phyloP scores from a whole-genome alignment of 2,329 filamentous ascomycete genomes.

The Phialocephala sp. region DNA sequence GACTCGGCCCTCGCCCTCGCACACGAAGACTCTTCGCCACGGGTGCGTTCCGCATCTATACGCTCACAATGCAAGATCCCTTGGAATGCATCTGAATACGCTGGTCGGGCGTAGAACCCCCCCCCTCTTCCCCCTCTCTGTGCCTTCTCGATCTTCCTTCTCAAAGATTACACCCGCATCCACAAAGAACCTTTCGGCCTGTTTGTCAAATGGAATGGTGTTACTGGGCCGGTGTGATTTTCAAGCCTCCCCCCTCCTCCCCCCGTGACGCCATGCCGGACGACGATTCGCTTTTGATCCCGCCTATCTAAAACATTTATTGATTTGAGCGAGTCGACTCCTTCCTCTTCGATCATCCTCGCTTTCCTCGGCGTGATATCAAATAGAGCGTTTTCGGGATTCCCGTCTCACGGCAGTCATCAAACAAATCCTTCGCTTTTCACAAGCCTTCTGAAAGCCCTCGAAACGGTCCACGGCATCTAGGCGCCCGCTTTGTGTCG shows the following conservation, averaged over 20 bases:
- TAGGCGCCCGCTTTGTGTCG: constrained; percentile 15
- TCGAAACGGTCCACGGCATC: constrained; percentile 18
- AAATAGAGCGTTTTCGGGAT: constrained; percentile 10
- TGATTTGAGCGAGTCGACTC: constrained; percentile 4
- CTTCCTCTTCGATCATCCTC: neutral
- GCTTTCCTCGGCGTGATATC: neutral
- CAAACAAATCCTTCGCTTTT: constrained; percentile 25
- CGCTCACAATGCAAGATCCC: constrained; percentile 10
- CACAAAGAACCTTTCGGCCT: constrained; percentile 13
- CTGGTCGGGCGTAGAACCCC: constrained; percentile 8
- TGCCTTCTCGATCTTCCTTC: constrained; percentile 8
- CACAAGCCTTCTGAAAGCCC: neutral
- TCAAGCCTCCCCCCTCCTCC: no score
- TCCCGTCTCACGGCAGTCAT: constrained; percentile 32
- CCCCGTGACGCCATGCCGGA: constrained; percentile 14
- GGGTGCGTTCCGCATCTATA: constrained; percentile 4
- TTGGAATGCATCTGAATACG: constrained; percentile 13
- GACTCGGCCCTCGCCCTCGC: neutral
- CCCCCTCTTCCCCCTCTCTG: neutral
- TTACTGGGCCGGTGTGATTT: constrained; percentile 13
- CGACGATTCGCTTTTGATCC: constrained; percentile 15
- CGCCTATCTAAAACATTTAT: constrained; percentile 12
- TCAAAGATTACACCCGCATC: constrained; percentile 24
- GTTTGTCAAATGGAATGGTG: constrained; percentile 3
- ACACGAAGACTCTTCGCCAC: constrained; percentile 2